These are phyloP conservation scores for Pestalotiopsis sp. DNA, from an alignment of 2,329 filamentous ascomycete species.

Conservation along the genomic window DNA sequence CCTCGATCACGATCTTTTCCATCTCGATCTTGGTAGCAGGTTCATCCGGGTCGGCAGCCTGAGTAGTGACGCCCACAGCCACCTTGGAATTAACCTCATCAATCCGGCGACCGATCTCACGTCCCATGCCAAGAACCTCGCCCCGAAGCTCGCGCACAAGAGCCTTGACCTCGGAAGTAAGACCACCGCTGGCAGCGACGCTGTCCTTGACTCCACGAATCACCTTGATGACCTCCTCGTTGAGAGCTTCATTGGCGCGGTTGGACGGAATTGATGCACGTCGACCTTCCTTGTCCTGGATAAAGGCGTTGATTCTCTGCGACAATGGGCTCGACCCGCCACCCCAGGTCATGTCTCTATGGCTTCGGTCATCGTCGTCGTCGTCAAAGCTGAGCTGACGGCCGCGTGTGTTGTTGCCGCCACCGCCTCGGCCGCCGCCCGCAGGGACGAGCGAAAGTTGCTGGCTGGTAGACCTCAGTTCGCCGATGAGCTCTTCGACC, in stretches of 20 bases:
- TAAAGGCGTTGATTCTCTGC: constrained; percentile 44
- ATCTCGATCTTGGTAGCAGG: constrained; percentile 69
- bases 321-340: constrained; percentile 34
- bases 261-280: constrained; percentile 47
- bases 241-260: constrained; percentile 59
- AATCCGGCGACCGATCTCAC: constrained; percentile 85
- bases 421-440: constrained; percentile 22
- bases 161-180: constrained; percentile 90
- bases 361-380: constrained; percentile 28
- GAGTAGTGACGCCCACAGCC: constrained; percentile 12
- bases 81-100: constrained; percentile 58
- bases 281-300: constrained; percentile 43
- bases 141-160: constrained; percentile 87
- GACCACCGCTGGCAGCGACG: constrained; percentile 81
- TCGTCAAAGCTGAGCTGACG: constrained; percentile 46
- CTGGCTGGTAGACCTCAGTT: constrained; percentile 54
- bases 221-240: constrained; percentile 79
- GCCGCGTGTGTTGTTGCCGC: constrained; percentile 27
- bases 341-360: constrained; percentile 34
- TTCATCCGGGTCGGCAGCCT: constrained; percentile 47
- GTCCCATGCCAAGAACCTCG: constrained; percentile 92
- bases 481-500: constrained; percentile 68
- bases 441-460: constrained; percentile 44
- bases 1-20: constrained; percentile 75
- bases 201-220: constrained; percentile 90